These are phyloP conservation scores for Alternaria brassicae DNA, from an alignment of 2,329 filamentous ascomycete species.

Conservation along the genomic window DNA sequence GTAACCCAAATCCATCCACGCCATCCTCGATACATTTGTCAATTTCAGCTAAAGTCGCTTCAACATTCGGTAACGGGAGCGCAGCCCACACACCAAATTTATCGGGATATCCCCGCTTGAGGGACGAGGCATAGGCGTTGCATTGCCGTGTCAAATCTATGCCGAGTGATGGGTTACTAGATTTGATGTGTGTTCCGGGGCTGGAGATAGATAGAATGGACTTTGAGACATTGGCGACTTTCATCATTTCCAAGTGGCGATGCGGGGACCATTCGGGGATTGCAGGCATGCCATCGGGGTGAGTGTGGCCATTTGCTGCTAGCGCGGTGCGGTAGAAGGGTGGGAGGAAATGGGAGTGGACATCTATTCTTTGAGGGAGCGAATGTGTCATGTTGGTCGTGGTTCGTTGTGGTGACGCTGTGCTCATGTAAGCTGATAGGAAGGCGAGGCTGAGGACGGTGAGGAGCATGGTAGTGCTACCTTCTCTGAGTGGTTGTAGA, in stretches of 20 bases:
- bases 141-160: slow-evolving; percentile 50
- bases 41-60: slow-evolving; percentile 58
- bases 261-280: slow-evolving; percentile 57
- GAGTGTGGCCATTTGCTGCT: slow-evolving; percentile 50
- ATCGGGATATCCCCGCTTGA: slow-evolving; percentile 48
- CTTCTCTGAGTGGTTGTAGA: not conserved
- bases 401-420: not conserved
- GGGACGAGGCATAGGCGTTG: slow-evolving; percentile 52
- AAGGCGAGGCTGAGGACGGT: not conserved
- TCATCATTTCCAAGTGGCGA: slow-evolving; percentile 60
- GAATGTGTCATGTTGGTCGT: slow-evolving; percentile 23
- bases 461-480: not conserved
- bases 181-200: slow-evolving; percentile 59
- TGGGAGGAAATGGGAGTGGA: slow-evolving; percentile 58
- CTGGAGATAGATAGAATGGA: slow-evolving; percentile 63
- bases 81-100: slow-evolving; percentile 63
- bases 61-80: slow-evolving; percentile 60
- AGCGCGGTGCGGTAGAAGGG: slow-evolving; percentile 53
- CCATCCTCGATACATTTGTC: slow-evolving; percentile 52
- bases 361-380: slow-evolving; percentile 53
- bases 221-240: slow-evolving; percentile 57
- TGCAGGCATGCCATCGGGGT: slow-evolving; percentile 60
- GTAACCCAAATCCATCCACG: slow-evolving; percentile 60
- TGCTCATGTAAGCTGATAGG: not conserved
- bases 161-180: slow-evolving; percentile 48